Conservation (phyloP, 2,329 filamentous ascomycete genomes). For the Scolecobasidium constrictum region DNA sequence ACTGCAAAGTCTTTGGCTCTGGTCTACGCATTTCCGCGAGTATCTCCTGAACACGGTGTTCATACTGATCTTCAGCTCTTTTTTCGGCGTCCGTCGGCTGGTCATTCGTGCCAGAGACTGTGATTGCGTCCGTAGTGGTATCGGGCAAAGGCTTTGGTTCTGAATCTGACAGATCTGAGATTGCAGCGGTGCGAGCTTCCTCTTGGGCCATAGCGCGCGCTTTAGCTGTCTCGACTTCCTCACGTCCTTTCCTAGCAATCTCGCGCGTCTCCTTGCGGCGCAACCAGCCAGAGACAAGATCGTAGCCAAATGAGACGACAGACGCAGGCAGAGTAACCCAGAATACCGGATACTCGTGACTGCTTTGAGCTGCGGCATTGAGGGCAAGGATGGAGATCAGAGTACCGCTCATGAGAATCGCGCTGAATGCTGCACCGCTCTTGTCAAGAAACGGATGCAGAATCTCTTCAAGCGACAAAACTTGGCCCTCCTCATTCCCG, state of each 20-base stretch:
- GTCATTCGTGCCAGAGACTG: not conserved
- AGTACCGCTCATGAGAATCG: constrained; percentile 54
- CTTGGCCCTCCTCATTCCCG: constrained; percentile 40
- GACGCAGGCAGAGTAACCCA: constrained; percentile 61
- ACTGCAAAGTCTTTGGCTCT: constrained; percentile 39
- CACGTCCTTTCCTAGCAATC: constrained; percentile 46
- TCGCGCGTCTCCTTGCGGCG: constrained; percentile 51
- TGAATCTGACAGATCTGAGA: too few species aligned
- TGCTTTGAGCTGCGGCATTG: constrained; percentile 48
- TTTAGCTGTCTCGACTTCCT: constrained; percentile 35
- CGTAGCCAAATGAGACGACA: constrained; percentile 57
- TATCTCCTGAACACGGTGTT: not conserved
- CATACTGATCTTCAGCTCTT: not conserved
- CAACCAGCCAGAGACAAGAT: constrained; percentile 52
- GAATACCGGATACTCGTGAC: constrained; percentile 47
- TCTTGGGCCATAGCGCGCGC: constrained; percentile 27
- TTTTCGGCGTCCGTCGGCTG: not conserved
- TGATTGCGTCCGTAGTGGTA: not conserved
- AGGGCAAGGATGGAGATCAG: constrained; percentile 54
- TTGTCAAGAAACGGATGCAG: constrained; percentile 67
- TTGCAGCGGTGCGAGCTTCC: not conserved
- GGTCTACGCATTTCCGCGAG: constrained; percentile 6
- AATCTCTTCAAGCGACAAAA: constrained; percentile 58
- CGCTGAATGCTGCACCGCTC: constrained; percentile 52
- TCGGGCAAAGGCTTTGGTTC: not conserved